Base-by-base conservation (phyloP, 768 basidiomycete species). In the Russula olivacea region DNA sequence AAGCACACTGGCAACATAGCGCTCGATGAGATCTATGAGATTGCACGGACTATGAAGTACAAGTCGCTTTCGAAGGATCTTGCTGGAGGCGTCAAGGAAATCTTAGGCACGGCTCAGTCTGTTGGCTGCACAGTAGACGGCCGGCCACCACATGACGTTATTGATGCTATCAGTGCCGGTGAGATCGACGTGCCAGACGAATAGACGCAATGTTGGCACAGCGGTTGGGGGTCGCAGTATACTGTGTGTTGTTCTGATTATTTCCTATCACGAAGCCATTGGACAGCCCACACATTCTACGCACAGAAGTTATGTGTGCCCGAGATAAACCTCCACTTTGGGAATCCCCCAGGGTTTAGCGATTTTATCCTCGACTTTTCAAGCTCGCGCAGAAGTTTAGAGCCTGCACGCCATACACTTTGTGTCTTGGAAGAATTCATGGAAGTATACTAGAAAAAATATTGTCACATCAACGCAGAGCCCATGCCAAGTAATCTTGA, bases 101-200 rank as follows among this genome's bases (percentile, higher is more conserved):
- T 99, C 74, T 80, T 99, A 73, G 96, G 96, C 58, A 99, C 96
- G 32, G 92, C 93, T 60, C 96, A 98, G 81, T 93, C 91, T 65
- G 80, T 98, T 69, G 96, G 96, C 47, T 98, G 95, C 85, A 96
- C 95, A 52, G 82, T 99, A 59, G 93, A 98, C 72, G 95, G 96
- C 69, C 82, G 85, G 75, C 88, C 91, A 38, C 85, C 96, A 61
- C 96, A 98, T 77, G 94, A 96, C 74, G 73, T 97, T 72, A 95
- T 96, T 69, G 93, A 95, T 58, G 85, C 77, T 58, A 93, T 93
- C 73, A 83, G 88, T 78, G 81, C 84, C 63, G 91, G 89, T 59
- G 91, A 93, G 74, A 79, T 92, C 65, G 90, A 92, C 76, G 83
- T 92, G 61, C 91, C 92, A 59, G 88, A 88, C 63, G 89, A 91